phyloP scores from a whole-genome alignment of 306 rosid genomes.

The Benincasa hispida region DNA sequence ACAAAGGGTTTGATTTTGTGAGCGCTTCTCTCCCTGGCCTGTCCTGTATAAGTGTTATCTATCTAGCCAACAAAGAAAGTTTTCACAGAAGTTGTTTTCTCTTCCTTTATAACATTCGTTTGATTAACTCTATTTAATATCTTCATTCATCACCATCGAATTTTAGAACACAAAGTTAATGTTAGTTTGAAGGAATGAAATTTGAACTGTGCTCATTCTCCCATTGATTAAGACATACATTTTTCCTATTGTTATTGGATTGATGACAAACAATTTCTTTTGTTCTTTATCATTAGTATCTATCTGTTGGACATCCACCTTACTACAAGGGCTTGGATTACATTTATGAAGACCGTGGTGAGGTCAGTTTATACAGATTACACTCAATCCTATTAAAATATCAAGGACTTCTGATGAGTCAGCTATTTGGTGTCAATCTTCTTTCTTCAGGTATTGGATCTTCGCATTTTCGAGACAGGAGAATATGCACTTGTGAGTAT shows the following conservation, averaged over 20 bases:
- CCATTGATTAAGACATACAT: background rate
- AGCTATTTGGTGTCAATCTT: background rate
- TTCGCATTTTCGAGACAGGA: slow-evolving; percentile 81
- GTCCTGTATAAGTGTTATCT: too few species aligned
- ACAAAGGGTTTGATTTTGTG: background rate
- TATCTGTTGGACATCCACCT: slow-evolving; percentile 94
- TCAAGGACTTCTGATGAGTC: background rate
- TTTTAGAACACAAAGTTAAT: background rate
- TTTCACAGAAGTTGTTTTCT: too few species aligned
- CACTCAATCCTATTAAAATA: background rate
- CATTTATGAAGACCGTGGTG: slow-evolving; percentile 96
- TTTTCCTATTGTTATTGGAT: background rate
- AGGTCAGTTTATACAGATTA: slow-evolving; percentile 37
- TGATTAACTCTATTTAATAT: background rate
- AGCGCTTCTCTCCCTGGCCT: too few species aligned
- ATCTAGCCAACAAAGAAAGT: too few species aligned
- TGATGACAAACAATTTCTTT: background rate
- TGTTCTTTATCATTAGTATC: slow-evolving; percentile 40
- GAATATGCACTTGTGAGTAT: slow-evolving; percentile 80
- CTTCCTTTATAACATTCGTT: background rate
- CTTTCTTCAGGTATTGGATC: slow-evolving; percentile 54
- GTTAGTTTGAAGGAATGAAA: background rate
- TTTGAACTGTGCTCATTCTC: background rate
- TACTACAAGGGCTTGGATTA: slow-evolving; percentile 92
- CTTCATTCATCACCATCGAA: background rate